A percentile compares a stretch with the other conserved stretches of the same genome.
These are phyloP conservation scores for Talaromyces rugulosus DNA, from an alignment of 2,329 filamentous ascomycete species.

Conservation along the genomic window DNA sequence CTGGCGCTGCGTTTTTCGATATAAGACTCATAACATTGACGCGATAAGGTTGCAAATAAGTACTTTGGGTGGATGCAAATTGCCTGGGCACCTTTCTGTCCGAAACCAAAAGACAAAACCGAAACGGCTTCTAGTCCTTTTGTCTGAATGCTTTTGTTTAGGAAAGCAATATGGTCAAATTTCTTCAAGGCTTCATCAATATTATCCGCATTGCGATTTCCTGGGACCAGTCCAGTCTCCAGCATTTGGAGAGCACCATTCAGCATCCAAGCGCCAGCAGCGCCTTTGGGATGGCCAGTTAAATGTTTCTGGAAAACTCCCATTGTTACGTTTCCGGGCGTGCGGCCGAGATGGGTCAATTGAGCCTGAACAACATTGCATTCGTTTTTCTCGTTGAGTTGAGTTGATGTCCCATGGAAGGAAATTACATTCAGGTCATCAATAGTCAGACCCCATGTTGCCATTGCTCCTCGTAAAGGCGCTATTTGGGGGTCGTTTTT, in stretches of 20 bases:
- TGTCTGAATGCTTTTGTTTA: constrained; percentile 89
- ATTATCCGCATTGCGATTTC: constrained; percentile 97
- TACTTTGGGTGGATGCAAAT: constrained; percentile 97
- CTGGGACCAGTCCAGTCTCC: constrained; percentile 87
- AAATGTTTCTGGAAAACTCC: constrained; percentile 78
- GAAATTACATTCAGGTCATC: constrained; percentile 92
- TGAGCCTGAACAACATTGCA: constrained; percentile 98
- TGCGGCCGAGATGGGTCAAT: constrained; percentile 86
- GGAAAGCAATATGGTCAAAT: constrained; percentile 96
- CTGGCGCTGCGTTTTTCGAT: constrained; percentile 41
- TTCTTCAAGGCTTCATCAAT: constrained; percentile 94
- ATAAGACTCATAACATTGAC: constrained; percentile 76
- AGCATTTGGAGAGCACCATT: constrained; percentile 96
- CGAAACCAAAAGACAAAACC: constrained; percentile 97
- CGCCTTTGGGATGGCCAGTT: constrained; percentile 97
- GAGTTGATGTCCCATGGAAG: constrained; percentile 97
- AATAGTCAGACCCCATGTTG: constrained; percentile 95
- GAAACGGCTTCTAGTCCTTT: constrained; percentile 98
- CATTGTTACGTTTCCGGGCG: constrained; percentile 90
- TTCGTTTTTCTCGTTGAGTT: constrained; percentile 99
- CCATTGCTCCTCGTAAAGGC: constrained; percentile 88
- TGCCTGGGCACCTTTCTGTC: constrained; percentile 95
- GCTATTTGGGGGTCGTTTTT: constrained; percentile 90
- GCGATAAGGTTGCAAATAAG: constrained; percentile 84
- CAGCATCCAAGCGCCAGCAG: constrained; percentile 98